Evolutionary conservation across 1,139 yeast species (phyloP).

Genomic region (Candida glucosophila): DNA sequence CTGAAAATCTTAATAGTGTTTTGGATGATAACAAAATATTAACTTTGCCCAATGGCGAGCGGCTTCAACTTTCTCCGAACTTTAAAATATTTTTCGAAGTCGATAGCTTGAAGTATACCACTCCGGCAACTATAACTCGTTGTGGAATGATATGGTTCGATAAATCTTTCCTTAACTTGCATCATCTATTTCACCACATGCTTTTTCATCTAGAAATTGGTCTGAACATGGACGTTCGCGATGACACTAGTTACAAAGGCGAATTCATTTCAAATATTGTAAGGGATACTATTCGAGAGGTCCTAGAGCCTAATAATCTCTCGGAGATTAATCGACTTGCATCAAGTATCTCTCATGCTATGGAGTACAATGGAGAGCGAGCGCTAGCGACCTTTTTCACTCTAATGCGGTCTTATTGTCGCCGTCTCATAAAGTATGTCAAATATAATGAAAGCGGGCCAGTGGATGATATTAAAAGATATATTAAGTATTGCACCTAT

Average conservation of each 20-base stretch:
- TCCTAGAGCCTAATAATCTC: background rate
- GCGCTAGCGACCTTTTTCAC: constrained; percentile 29
- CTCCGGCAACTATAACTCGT: constrained; percentile 88
- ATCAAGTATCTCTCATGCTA: constrained; percentile 35
- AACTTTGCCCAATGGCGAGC: constrained; percentile 86
- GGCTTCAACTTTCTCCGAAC: constrained; percentile 58
- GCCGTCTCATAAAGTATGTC: constrained; percentile 10
- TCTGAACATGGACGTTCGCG: no score
- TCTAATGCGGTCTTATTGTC: constrained; percentile 17
- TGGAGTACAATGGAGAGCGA: constrained; percentile 38
- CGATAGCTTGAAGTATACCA: constrained; percentile 54
- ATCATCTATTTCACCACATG: constrained; percentile 4
- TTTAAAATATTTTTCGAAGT: constrained; percentile 72
- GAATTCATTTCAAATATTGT: no score
- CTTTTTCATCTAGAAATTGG: no score
- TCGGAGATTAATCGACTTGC: no score
- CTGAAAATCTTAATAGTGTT: constrained; percentile 83
- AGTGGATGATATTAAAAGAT: constrained; percentile 18
- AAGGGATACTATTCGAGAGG: constrained; percentile 1
- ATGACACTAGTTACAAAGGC: no score
- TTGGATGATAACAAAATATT: constrained; percentile 78
- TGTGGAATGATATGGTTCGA: constrained; percentile 87
- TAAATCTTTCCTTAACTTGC: constrained; percentile 11
- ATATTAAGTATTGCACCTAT: constrained; percentile 27
- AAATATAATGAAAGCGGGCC: constrained; percentile 8